These are phyloP conservation scores for Alternaria postmessia DNA, from an alignment of 2,329 filamentous ascomycete genomes.

Conservation along the genomic window DNA sequence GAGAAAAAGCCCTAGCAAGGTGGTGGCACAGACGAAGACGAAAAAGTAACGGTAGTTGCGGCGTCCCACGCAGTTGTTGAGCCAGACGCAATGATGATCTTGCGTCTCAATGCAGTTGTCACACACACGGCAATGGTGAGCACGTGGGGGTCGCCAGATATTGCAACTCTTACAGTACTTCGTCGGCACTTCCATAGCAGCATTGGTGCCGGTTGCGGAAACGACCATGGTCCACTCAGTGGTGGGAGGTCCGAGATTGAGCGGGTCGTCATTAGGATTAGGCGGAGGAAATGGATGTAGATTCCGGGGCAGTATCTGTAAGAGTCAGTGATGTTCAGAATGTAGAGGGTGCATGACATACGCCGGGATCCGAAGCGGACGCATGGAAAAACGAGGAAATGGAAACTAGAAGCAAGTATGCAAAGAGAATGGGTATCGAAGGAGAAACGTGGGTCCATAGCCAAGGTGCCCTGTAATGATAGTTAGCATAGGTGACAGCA, in stretches of 20 bases:
- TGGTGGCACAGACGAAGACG: conserved; percentile 82
- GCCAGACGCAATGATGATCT: conserved; percentile 98
- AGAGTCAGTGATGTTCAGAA: conserved; percentile 24
- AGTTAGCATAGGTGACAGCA: conserved; percentile 24
- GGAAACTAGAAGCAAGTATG: conserved; percentile 89
- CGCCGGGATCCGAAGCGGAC: conserved; percentile 89
- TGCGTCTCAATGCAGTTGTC: conserved; percentile 98
- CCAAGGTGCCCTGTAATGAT: conserved; percentile 69
- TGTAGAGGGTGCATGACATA: conserved; percentile 61
- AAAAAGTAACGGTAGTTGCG: conserved; percentile 99
- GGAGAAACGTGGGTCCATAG: conserved; percentile 87
- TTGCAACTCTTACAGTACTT: conserved; percentile 99
- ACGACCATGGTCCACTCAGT: conserved; percentile 96
- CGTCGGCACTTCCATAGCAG: conserved; percentile 96
- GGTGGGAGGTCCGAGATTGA: conserved; percentile 81
- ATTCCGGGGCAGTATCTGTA: conserved; percentile 88
- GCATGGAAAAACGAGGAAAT: conserved; percentile 94
- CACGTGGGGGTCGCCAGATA: conserved; percentile 94
- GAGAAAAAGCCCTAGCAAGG: conserved; percentile 78
- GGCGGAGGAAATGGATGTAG: conserved; percentile 85
- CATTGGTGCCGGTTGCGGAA: conserved; percentile 74
- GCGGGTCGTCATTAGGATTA: conserved; percentile 78
- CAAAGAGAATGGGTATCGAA: conserved; percentile 87
- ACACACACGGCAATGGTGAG: conserved; percentile 95
- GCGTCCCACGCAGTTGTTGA: conserved; percentile 97